Base-by-base conservation (phyloP, 2,329 filamentous ascomycete species). In the Scytalidium lignicola region DNA sequence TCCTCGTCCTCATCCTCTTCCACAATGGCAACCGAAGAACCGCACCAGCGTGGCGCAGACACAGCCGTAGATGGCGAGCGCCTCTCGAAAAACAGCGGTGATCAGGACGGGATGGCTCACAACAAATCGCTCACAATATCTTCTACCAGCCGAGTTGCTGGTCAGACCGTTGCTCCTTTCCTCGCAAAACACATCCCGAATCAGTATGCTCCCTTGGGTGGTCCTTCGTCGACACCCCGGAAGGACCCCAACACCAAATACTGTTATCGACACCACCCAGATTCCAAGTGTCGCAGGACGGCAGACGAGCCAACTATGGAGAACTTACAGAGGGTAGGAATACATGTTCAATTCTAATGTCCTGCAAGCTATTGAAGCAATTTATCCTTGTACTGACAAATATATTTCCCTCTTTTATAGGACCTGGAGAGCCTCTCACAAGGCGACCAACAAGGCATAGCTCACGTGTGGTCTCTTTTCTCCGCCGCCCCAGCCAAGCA, bases 291-390 rank as follows among this genome's bases (percentile, higher is more conserved):
- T 70, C 80, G 91, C 53, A 83, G 90, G 52, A 90, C 95, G 54
- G 91, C 90, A 51, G 91, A 97, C 70, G 93, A 97, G 71, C 86
- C 86, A 43, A 93, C 93, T 55, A 99, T 99, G 93, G 89, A 92
- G 59, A 85, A 91, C 65, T 80, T 99, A 54, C 93, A 99, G 66
- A 85, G 83, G 62, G 88, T 91, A 77, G 55, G 83, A 5, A 15
- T n/a, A 37, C 32, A 37, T 37, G 5, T 13, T n/a, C n/a, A n/a
- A n/a, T n/a, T n/a, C n/a, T n/a, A n/a, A n/a, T n/a, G n/a, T n/a
- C n/a, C n/a, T n/a, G n/a, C n/a, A n/a, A n/a, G n/a, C n/a, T n/a
- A n/a, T n/a, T n/a, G n/a, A n/a, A n/a, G n/a, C n/a, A n/a, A n/a
- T n/a, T n/a, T n/a, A n/a, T n/a, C n/a, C n/a, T n/a, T n/a, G n/a